Percentiles rank a stretch among this genome's conserved stretches.
Conservation (phyloP, 2,329 filamentous ascomycete genomes). For the Aspergillus alliaceus region DNA sequence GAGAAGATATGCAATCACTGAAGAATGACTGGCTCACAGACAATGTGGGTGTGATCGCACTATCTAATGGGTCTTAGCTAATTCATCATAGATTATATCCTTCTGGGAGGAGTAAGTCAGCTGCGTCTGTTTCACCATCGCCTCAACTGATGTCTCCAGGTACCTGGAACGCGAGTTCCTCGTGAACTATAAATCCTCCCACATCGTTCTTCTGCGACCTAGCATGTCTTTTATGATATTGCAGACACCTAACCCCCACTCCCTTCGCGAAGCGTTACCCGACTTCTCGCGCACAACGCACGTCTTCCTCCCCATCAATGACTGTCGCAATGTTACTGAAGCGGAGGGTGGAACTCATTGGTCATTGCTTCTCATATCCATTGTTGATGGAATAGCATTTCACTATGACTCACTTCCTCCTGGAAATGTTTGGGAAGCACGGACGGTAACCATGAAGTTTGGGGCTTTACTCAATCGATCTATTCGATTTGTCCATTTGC, state of each 20-base stretch:
- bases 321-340: slow-evolving; percentile 70
- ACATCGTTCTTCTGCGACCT: slow-evolving; percentile 87
- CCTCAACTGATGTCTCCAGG: slow-evolving; percentile 36
- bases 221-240: slow-evolving; percentile 91
- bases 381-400: slow-evolving; percentile 87
- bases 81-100: slow-evolving; percentile 70
- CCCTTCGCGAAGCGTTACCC: slow-evolving; percentile 69
- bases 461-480: slow-evolving; percentile 66
- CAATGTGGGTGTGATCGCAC: slow-evolving; percentile 62
- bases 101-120: slow-evolving; percentile 89
- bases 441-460: slow-evolving; percentile 68
- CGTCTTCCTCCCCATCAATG: slow-evolving; percentile 94
- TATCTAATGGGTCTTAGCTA: slow-evolving; percentile 19
- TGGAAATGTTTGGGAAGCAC: slow-evolving; percentile 73
- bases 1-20: slow-evolving; percentile 84
- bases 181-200: slow-evolving; percentile 72
- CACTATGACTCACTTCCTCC: slow-evolving; percentile 89
- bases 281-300: slow-evolving; percentile 80
- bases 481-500: slow-evolving; percentile 71
- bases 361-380: slow-evolving; percentile 86
- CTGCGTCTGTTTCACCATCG: background rate
- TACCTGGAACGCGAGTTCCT: slow-evolving; percentile 90
- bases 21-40: slow-evolving; percentile 96
- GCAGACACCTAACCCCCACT: slow-evolving; percentile 62
- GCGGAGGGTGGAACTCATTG: slow-evolving; percentile 94